These are phyloP conservation scores for Cladosporium cucumerinum DNA, from an alignment of 2,329 filamentous ascomycete genomes.

Conservation along the genomic window DNA sequence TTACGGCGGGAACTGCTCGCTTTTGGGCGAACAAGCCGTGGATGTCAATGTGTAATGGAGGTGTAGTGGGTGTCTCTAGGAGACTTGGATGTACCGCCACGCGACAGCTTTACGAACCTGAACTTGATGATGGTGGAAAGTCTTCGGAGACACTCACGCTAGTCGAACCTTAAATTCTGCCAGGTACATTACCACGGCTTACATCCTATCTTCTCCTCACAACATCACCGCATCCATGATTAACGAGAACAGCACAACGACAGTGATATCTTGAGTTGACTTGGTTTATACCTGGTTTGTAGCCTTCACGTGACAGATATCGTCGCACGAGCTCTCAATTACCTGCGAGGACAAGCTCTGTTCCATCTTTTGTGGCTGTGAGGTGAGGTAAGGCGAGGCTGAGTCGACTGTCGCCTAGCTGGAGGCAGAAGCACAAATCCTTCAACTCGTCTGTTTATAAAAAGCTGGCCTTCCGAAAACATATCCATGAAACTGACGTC, in stretches of 20 bases:
- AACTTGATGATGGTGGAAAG: slow-evolving; percentile 11
- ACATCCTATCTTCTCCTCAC: neutral
- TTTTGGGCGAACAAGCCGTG: slow-evolving; percentile 11
- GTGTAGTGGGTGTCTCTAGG: neutral
- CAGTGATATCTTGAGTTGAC: neutral
- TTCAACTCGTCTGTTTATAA: neutral
- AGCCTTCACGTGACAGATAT: neutral
- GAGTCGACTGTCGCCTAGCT: slow-evolving; percentile 3
- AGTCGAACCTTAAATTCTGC: neutral
- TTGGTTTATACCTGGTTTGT: no score
- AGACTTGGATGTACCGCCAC: slow-evolving; percentile 13
- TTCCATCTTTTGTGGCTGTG: neutral
- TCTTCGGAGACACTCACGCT: neutral
- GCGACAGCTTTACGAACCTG: slow-evolving; percentile 7
- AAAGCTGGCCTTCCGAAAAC: neutral
- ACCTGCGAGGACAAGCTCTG: neutral
- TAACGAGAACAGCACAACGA: neutral
- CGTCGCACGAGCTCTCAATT: neutral
- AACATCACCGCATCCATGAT: neutral
- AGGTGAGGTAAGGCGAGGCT: neutral
- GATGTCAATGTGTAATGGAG: slow-evolving; percentile 11
- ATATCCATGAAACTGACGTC: neutral
- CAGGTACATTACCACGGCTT: neutral
- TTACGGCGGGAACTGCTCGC: slow-evolving; percentile 11
- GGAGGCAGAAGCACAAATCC: neutral